A percentile compares a stretch with the other conserved stretches of the same genome.
These are phyloP conservation scores for Populus deltoides DNA, from an alignment of 345 rosid genomes.

Conservation along the genomic window DNA sequence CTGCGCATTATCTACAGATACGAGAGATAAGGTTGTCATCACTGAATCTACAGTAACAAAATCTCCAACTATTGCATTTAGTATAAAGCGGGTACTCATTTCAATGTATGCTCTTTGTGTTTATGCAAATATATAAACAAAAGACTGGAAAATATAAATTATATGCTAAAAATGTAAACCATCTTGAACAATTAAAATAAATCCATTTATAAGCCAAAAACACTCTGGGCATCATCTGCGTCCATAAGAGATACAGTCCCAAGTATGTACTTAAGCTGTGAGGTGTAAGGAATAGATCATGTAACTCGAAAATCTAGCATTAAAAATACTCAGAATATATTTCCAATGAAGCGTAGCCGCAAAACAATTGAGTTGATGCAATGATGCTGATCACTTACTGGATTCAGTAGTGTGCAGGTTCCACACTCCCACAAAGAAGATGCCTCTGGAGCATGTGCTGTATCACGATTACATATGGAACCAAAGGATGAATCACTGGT, in stretches of 20 bases:
- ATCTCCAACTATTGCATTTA: neutral
- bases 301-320: neutral
- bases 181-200: neutral
- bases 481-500: slow-evolving; percentile 23
- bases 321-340: neutral
- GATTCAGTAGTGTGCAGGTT: slow-evolving; percentile 71
- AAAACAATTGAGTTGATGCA: neutral
- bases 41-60: neutral
- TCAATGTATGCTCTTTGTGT: neutral
- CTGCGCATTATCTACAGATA: no score
- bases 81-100: neutral
- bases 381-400: slow-evolving; percentile 42
- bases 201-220: neutral
- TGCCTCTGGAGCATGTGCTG: slow-evolving; percentile 30
- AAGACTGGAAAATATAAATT: neutral
- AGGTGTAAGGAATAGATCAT: neutral
- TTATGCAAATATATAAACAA: neutral
- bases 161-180: neutral
- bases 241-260: neutral
- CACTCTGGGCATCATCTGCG: neutral
- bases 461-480: slow-evolving; percentile 18
- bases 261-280: neutral
- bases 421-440: slow-evolving; percentile 65
- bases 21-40: neutral
- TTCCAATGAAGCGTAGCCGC: neutral